A percentile compares a stretch with the other conserved stretches of the same genome.
These are phyloP conservation scores for Trichoderma sp. DNA, from an alignment of 2,329 filamentous ascomycete genomes.

Conservation along the genomic window DNA sequence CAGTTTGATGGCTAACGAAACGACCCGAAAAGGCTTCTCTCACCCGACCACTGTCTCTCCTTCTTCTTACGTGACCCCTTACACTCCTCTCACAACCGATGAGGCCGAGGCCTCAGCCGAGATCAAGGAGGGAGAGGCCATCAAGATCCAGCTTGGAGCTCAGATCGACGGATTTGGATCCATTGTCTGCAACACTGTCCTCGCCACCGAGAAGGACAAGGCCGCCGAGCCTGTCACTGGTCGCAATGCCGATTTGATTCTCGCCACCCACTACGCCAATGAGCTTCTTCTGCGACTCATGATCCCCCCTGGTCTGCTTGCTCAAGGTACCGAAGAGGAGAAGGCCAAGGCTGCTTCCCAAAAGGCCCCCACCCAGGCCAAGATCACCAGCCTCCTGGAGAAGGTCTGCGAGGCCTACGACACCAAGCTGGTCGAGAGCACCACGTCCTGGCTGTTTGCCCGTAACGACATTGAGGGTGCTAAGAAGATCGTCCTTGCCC, in stretches of 20 bases:
- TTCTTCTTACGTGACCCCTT: constrained; percentile 90
- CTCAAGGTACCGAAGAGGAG: constrained; percentile 84
- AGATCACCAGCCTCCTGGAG: constrained; percentile 84
- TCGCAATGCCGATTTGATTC: constrained; percentile 78
- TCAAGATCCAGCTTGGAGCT: constrained; percentile 98
- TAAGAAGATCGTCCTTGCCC: constrained; percentile 96
- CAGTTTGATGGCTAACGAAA: neutral
- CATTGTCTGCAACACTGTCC: constrained; percentile 90
- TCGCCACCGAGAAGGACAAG: constrained; percentile 64
- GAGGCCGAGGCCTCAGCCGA: constrained; percentile 75
- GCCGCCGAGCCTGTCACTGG: constrained; percentile 65
- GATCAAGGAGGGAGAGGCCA: constrained; percentile 79
- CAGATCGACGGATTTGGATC: constrained; percentile 97
- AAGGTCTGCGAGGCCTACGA: constrained; percentile 90
- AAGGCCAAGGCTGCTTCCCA: constrained; percentile 83
- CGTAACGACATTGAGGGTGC: constrained; percentile 94
- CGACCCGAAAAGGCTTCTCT: constrained; percentile 62
- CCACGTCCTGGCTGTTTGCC: constrained; percentile 94
- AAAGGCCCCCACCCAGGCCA: constrained; percentile 79
- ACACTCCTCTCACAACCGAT: constrained; percentile 88
- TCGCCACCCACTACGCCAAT: constrained; percentile 93
- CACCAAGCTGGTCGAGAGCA: constrained; percentile 93
- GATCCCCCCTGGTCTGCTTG: constrained; percentile 82
- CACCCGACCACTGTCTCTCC: constrained; percentile 96
- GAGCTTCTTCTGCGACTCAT: constrained; percentile 90